Conservation (phyloP, 208 protist species). For the Trypanosoma conorhini region DNA sequence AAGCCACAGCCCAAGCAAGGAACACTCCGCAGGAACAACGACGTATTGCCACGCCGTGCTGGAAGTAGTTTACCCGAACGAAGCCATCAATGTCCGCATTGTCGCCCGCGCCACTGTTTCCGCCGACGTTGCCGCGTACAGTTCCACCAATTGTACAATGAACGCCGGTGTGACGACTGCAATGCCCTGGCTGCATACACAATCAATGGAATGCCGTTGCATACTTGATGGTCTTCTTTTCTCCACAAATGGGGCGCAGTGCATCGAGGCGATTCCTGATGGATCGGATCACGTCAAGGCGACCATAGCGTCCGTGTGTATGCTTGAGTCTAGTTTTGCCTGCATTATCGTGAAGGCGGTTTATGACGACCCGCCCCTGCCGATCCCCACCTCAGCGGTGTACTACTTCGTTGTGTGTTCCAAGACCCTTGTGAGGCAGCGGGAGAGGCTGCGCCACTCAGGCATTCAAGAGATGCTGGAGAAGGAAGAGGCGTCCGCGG, state of each 20-base stretch:
- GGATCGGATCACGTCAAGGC: constrained; percentile 9
- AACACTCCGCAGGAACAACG: constrained; percentile 21
- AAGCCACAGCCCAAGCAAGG: constrained; percentile 26
- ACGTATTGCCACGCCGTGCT: constrained; percentile 35
- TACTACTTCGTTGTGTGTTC: constrained; percentile 35
- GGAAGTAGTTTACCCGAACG: constrained; percentile 39
- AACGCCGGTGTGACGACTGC: constrained; percentile 22
- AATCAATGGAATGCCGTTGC: constrained; percentile 27
- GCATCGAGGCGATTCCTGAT: constrained; percentile 27
- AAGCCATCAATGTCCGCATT: constrained; percentile 57
- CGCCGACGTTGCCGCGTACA: constrained; percentile 24
- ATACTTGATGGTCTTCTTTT: constrained; percentile 67
- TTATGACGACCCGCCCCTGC: constrained; percentile 25
- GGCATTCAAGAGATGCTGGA: constrained; percentile 30
- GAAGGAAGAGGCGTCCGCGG: constrained; percentile 30
- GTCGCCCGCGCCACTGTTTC: constrained; percentile 31
- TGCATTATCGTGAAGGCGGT: constrained; percentile 25
- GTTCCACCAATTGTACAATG: constrained; percentile 34
- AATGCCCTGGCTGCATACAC: constrained; percentile 38
- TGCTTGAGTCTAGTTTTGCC: constrained; percentile 35
- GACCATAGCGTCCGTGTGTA: constrained; percentile 14
- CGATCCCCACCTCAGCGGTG: constrained; percentile 24
- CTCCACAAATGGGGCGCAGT: constrained; percentile 26
- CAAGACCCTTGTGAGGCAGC: constrained; percentile 27
- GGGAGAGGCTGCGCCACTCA: constrained; percentile 23